These are phyloP conservation scores for Mimosa pudica DNA, from an alignment of 306 rosid genomes.

Conservation along the genomic window DNA sequence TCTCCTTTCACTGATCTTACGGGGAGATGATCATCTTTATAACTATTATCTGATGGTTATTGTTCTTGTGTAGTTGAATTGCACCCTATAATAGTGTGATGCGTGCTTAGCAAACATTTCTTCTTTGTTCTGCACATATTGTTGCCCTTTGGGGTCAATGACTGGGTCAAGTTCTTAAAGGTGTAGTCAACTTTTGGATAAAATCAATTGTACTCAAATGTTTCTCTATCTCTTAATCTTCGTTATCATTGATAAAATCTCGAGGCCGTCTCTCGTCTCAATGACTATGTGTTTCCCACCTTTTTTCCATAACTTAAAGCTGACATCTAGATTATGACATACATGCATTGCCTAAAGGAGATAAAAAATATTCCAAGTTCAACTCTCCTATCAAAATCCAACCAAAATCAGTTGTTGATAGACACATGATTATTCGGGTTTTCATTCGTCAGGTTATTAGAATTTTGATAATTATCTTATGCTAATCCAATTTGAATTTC, in stretches of 20 bases:
- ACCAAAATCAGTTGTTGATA: background rate
- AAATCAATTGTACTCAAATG: background rate
- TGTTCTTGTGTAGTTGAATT: background rate
- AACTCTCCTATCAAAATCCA: background rate
- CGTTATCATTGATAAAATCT: background rate
- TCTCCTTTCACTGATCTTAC: background rate
- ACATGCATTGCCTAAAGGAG: background rate
- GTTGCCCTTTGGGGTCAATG: background rate
- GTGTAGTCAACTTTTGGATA: background rate
- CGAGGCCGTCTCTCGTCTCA: background rate
- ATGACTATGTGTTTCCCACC: background rate
- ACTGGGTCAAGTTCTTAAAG: background rate
- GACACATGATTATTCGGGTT: no score
- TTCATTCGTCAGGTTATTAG: background rate
- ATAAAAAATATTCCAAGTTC: background rate
- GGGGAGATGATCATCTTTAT: constrained; percentile 23
- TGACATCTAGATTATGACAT: background rate
- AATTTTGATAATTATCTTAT: background rate
- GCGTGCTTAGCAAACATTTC: background rate
- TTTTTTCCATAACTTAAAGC: background rate
- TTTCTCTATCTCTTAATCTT: background rate
- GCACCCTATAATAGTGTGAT: background rate
- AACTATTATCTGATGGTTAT: background rate
- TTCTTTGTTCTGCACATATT: background rate
- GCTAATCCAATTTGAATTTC: background rate